A percentile compares a stretch with the other conserved stretches of the same genome.
These are phyloP conservation scores for Apiospora phragmitis DNA, from an alignment of 2,329 filamentous ascomycete genomes.

Conservation along the genomic window DNA sequence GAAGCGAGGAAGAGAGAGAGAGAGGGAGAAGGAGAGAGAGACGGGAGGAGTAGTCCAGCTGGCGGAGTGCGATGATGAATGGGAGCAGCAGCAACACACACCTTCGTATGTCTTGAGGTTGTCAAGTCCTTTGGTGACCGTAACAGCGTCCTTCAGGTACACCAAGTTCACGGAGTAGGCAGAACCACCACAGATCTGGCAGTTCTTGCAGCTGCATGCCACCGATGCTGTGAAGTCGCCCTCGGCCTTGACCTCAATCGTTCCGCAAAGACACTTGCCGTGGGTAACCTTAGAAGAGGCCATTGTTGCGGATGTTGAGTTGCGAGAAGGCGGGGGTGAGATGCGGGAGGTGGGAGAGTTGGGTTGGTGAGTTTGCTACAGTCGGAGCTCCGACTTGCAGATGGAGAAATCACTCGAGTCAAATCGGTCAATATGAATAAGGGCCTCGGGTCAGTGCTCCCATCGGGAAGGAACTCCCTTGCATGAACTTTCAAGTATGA, in stretches of 20 bases:
- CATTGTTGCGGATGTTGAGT: neutral
- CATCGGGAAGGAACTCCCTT: neutral
- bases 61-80: neutral
- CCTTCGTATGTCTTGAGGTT: slow-evolving; percentile 13
- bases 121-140: slow-evolving; percentile 12
- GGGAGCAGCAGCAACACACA: neutral
- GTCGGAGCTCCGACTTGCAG: neutral
- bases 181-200: slow-evolving; percentile 12
- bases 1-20: no score
- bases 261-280: slow-evolving; percentile 13
- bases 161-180: slow-evolving; percentile 14
- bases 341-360: neutral
- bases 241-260: slow-evolving; percentile 12
- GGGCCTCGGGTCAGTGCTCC: neutral
- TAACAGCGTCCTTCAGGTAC: slow-evolving; percentile 13
- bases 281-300: neutral
- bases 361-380: no score
- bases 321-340: neutral
- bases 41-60: neutral
- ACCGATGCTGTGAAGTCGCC: slow-evolving; percentile 11
- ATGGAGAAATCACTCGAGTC: neutral
- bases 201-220: slow-evolving; percentile 15
- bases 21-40: no score
- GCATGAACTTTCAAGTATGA: neutral
- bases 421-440: neutral